Evolutionary conservation across 192 early-diverging fungal species (phyloP), one percentile per base, ranked within the genome.

Genomic region (Coemansia biformis): DNA sequence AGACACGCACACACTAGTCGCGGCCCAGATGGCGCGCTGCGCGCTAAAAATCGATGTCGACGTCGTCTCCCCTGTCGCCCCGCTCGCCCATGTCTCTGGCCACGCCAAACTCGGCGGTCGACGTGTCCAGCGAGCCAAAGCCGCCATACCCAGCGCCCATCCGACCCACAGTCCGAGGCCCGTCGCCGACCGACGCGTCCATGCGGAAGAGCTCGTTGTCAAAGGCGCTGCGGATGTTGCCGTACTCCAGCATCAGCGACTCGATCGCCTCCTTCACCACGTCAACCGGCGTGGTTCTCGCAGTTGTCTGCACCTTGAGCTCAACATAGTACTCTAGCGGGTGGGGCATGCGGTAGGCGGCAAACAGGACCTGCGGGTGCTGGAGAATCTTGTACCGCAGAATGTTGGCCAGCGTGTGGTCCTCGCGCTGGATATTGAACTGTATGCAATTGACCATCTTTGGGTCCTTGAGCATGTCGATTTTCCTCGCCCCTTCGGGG

Each of bases 361-460:
- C 87, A 76, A 98, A 99, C 17, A 92, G 66, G 1, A 99, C 96
- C 51, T 88, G 87, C 5, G 86, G 83, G 70, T 99, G 86, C 53
- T 90, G 84, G 11, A 98, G 76, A 9, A 99, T 74, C 71, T 89
- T 46, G 91, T 82, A 85, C 68, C 92, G 65, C n/a, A 99, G 79
- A 53, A 94, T 79, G 62, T 96, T 98, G 17, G 86, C 96, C 3
- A 99, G 68, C 14, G 94, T 99, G 59, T 99, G 96, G 75, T 99
- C 96, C 64, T 99, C 96, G 59, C 86, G 86, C 35, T 91, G 80
- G 34, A 99, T 83, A 35, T 79, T 83, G 66, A 98, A 92, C 12
- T 86, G 91, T 3, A 90, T 85, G 35, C 91, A 91, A 59, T 99
- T 98, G 14, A 89, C 86, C 65, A 98, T 85, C 64, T 91, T 92